phyloP scores from a whole-genome alignment of 106 monocot species.

The Cymbidium sinense region DNA sequence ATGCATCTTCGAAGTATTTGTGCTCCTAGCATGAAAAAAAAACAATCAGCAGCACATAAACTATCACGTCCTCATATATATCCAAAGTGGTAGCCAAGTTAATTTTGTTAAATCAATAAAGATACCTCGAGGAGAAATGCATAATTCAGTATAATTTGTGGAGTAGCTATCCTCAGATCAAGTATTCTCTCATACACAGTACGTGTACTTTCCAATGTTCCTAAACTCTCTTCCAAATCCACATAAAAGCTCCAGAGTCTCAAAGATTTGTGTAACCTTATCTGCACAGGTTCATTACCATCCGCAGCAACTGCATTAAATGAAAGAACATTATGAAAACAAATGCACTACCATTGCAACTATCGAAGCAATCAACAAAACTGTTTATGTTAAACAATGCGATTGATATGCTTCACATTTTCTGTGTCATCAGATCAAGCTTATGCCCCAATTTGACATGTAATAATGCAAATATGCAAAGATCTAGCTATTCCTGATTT shows the following conservation, averaged over 20 bases:
- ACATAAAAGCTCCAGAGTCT: conserved; percentile 94
- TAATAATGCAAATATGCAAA: background rate
- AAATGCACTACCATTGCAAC: background rate
- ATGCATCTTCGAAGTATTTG: conserved; percentile 98
- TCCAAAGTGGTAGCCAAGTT: background rate
- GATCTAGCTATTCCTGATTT: background rate
- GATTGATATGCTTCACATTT: background rate
- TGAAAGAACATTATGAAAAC: background rate
- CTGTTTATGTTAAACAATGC: background rate
- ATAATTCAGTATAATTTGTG: conserved; percentile 93
- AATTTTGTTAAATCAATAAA: background rate
- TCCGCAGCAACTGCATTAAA: conserved; percentile 76
- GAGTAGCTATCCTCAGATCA: conserved; percentile 93
- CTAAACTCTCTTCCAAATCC: conserved; percentile 91
- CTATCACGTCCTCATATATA: background rate
- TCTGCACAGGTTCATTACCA: conserved; percentile 90
- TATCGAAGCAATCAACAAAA: background rate
- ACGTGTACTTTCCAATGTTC: conserved; percentile 75
- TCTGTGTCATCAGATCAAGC: background rate
- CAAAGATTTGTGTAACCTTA: conserved; percentile 87
- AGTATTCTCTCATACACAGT: conserved; percentile 92
- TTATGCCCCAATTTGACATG: background rate
- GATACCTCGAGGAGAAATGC: conserved; percentile 89
- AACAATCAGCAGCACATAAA: background rate
- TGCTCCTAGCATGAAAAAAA: conserved; percentile 40